Base-by-base conservation (phyloP, 371 early-diverging fungal genomes). In the Gilbertella persicaria region DNA sequence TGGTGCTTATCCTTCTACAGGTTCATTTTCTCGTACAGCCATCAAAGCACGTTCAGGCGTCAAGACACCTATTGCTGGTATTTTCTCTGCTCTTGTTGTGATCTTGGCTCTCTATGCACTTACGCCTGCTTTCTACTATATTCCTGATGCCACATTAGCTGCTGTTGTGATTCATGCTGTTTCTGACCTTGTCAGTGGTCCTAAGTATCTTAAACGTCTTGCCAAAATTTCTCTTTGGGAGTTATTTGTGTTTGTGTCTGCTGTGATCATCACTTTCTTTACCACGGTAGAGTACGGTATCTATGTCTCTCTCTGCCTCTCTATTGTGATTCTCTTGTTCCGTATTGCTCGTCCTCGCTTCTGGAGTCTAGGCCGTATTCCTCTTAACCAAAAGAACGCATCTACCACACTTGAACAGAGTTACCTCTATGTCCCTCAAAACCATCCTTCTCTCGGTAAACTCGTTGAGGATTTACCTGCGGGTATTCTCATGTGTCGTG, bases 121-220 rank as follows among this genome's bases (percentile, higher is more conserved):
- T 45, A 91, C 94, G 0, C 88, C 89, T 10, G 87, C 87, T 5
- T 92, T 96, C 65, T 90, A 83, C 68, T 94, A 84, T 64, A 91
- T 96, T 38, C 93, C 97, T 9, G 82, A 82, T 43, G 85, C 95
- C 6, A 74, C 73, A 1, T 74, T 94, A 2, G 78, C 92, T 23
- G 90, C 92, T 1, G 83, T 96, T 20, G 92, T 95, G 29, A 87
- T 94, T 42, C 81, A 76, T 45, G 86, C 89, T 25, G 87, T 89
- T 9, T 62, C 75, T 33, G 86, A 84, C 52, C 67, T 88, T 45
- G 69, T 85, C 8, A 64, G 72, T 17, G 77, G 76, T 13, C 73
- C 68, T 30, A 38, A 40, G 7, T 60, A 73, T 55, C 24, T 66
- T 38, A 59, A 71, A 54, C 62, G 66, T 51, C 53, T 78, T 12